Base-by-base conservation (phyloP, 108 stramenopile species). In the Ochromonas danica region DNA sequence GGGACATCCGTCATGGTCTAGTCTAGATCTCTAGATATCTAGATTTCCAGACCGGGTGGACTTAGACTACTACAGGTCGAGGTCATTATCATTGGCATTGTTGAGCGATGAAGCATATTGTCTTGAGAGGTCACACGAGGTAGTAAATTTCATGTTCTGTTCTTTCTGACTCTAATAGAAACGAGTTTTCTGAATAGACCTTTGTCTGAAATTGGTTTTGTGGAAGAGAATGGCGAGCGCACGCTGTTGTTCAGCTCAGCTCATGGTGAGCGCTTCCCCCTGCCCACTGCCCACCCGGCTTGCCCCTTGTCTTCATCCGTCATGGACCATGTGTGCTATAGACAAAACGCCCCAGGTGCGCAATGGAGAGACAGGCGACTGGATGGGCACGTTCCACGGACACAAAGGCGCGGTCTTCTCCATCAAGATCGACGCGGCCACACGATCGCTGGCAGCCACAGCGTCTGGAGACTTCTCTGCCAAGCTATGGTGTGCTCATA, bases 371-470 rank as follows among this genome's bases (percentile, higher is more conserved):
- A 90, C 93, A 0, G 99, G 99, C 2, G 94, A 99, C 86, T 99
- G 99, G 99, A 97, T 99, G 38, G 99, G 99, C 28, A 97, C 95
- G 0, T 98, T 94, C 70, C 80, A 81, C 33, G 99, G 99, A 22
- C 99, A 99, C 88, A 97, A 98, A 86, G 99, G 98, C 39, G 98
- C 98, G n/a, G 98, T 99, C 0, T 99, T 97, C 97, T 85, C 85
- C n/a, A 93, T 93, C 45, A 91, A 89, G 67, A 81, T 98, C 43
- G 95, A 98, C 81, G 82, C 89, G 6, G 61, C 87, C 42, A 93
- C 89, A 22, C n/a, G 72, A 10, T 85, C 81, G 39, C 82, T 98
- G n/a, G 93, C 91, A 6, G 93, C 90, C 0, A 96, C 94, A 41
- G 97, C 91, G 1, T 88, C 87, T 27, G 96, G 94, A 14, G 95